A percentile compares a stretch with the other conserved stretches of the same genome.
Evolutionary conservation across 169 alveolate genomes (phyloP).

Genomic region (Eimeria zaria): DNA sequence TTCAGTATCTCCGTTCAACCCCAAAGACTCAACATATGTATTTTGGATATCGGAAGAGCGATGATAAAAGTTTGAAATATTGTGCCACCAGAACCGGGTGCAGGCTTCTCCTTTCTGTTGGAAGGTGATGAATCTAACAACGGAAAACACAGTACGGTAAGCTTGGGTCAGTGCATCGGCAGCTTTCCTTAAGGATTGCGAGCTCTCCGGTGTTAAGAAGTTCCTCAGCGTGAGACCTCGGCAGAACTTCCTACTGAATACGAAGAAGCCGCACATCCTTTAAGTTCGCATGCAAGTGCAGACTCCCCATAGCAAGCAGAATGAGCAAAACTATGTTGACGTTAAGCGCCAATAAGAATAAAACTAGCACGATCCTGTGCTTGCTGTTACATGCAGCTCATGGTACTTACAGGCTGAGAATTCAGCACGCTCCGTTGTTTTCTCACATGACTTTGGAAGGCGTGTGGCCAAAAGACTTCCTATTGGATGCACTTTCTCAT

Average conservation of each 20-base stretch:
- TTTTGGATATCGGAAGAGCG: neutral
- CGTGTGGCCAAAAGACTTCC: neutral
- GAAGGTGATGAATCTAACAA: neutral
- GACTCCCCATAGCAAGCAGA: neutral
- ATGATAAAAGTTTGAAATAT: neutral
- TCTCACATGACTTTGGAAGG: neutral
- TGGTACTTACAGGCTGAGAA: constrained; percentile 9
- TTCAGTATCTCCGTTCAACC: neutral
- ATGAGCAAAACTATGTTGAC: neutral
- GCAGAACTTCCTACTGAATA: neutral
- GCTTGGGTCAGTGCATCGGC: neutral
- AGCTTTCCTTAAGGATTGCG: neutral
- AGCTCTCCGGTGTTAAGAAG: neutral
- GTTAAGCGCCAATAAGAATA: neutral
- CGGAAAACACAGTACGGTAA: neutral
- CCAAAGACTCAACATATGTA: neutral
- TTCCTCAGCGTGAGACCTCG: neutral
- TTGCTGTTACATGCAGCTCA: neutral
- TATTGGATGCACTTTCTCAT: neutral
- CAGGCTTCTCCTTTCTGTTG: neutral
- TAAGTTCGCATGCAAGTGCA: neutral
- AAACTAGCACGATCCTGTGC: neutral
- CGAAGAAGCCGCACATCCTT: neutral
- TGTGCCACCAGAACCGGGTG: neutral
- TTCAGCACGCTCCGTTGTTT: neutral